phyloP scores from a whole-genome alignment of 2,329 filamentous ascomycete species.

The Mollisiaceae sp. region DNA sequence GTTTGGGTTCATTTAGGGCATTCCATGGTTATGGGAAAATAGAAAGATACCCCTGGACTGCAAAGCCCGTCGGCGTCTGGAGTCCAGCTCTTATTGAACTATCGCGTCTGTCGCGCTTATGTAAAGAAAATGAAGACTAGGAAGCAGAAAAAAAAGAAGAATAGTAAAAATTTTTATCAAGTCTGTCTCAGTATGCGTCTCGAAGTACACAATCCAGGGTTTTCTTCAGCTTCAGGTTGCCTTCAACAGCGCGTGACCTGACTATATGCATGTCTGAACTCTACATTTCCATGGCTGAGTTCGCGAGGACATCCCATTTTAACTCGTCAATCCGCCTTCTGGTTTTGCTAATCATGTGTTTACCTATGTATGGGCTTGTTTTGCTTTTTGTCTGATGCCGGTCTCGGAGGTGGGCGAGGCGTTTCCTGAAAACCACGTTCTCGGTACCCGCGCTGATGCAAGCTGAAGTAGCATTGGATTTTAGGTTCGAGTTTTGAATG shows the following conservation, averaged over 20 bases:
- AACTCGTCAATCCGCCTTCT: background rate
- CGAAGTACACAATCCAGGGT: background rate
- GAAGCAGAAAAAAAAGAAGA: background rate
- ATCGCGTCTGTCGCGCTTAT: conserved; percentile 1
- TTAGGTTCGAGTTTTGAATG: too few relatives aligned
- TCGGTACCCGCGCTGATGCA: background rate
- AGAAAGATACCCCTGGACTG: conserved; percentile 4
- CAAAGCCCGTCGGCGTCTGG: background rate
- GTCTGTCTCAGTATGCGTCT: background rate
- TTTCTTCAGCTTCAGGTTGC: conserved; percentile 1
- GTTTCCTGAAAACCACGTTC: background rate
- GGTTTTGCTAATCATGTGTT: background rate
- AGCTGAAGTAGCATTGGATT: background rate
- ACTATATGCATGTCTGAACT: background rate
- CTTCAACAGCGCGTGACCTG: background rate
- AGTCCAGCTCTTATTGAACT: background rate
- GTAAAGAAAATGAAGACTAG: background rate
- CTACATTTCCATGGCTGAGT: background rate
- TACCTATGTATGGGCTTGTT: background rate
- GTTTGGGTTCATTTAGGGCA: background rate
- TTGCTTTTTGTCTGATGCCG: background rate
- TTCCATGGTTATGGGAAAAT: background rate
- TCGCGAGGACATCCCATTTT: background rate
- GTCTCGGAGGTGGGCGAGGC: conserved; percentile 1
- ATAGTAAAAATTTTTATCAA: background rate